Percentiles rank a stretch among this genome's conserved stretches.
phyloP scores from a whole-genome alignment of 306 rosid genomes.

The Rosa rugosa region DNA sequence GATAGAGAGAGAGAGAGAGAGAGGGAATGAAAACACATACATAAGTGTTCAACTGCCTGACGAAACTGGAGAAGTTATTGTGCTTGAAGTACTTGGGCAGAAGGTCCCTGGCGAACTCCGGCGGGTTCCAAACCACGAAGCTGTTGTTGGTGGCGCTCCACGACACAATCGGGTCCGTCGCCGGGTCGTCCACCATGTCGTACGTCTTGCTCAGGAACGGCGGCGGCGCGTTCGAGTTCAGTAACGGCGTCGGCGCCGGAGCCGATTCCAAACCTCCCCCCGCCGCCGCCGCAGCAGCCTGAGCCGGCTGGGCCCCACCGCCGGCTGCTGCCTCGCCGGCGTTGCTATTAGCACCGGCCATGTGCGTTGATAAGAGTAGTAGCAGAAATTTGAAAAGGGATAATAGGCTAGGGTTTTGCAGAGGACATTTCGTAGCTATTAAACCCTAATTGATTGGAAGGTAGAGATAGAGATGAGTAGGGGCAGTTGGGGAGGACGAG shows the following conservation, averaged over 20 bases:
- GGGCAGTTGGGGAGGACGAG: background rate
- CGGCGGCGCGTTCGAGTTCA: slow-evolving; percentile 69
- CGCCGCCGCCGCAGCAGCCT: background rate
- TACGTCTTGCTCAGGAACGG: slow-evolving; percentile 94
- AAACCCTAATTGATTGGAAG: background rate
- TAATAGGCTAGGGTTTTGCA: slow-evolving; percentile 14
- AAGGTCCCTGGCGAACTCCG: slow-evolving; percentile 89
- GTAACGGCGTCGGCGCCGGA: slow-evolving; percentile 59
- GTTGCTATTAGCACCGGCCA: slow-evolving; percentile 42
- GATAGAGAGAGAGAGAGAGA: no score
- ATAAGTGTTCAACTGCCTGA: slow-evolving; percentile 92
- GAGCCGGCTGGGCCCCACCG: slow-evolving; percentile 9
- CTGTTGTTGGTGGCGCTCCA: slow-evolving; percentile 92
- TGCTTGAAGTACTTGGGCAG: slow-evolving; percentile 93
- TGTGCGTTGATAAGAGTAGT: slow-evolving; percentile 3
- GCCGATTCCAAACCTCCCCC: background rate
- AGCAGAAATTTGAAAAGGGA: background rate
- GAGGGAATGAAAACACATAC: slow-evolving; percentile 32
- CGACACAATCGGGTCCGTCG: slow-evolving; percentile 75
- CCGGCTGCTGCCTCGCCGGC: slow-evolving; percentile 27
- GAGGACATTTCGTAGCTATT: background rate
- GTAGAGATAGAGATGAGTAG: background rate
- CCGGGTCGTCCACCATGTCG: slow-evolving; percentile 93
- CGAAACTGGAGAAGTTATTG: slow-evolving; percentile 91
- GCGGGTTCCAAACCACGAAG: slow-evolving; percentile 98